These are phyloP conservation scores for Actinomucor elegans DNA, from an alignment of 371 early-diverging fungal genomes.

Conservation along the genomic window DNA sequence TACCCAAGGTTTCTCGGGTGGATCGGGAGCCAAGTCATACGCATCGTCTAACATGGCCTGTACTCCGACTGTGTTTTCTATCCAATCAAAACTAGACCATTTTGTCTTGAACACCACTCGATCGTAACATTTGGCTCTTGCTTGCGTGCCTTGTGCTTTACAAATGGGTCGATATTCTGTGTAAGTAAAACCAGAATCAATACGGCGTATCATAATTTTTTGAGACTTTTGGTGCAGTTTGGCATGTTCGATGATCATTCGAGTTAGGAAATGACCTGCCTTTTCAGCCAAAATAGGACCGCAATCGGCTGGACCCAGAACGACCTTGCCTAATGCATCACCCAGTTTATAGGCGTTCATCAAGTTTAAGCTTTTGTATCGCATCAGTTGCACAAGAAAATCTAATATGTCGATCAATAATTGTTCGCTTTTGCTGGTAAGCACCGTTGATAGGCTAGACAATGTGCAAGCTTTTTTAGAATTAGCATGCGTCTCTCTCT, in stretches of 20 bases:
- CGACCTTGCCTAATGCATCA: conserved; percentile 49
- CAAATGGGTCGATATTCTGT: conserved; percentile 24
- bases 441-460: conserved; percentile 27
- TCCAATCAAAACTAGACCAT: conserved; percentile 30
- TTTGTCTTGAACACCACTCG: conserved; percentile 26
- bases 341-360: conserved; percentile 46
- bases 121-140: conserved; percentile 40
- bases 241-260: conserved; percentile 47
- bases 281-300: conserved; percentile 44
- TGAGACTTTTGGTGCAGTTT: conserved; percentile 15
- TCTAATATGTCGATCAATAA: conserved; percentile 41
- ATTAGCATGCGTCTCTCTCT: too few relatives aligned
- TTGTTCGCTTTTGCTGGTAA: conserved; percentile 28
- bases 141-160: conserved; percentile 34
- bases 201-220: conserved; percentile 10
- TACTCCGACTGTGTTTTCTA: conserved; percentile 21
- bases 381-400: conserved; percentile 42
- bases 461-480: conserved; percentile 34
- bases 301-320: conserved; percentile 43
- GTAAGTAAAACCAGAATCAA: conserved; percentile 27
- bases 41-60: conserved; percentile 38
- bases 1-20: conserved; percentile 42
- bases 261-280: conserved; percentile 43
- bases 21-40: conserved; percentile 25
- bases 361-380: conserved; percentile 37